Evolutionary conservation across 352 stramenopile genomes (phyloP).

Genomic region (Phytophthora nicotianae): DNA sequence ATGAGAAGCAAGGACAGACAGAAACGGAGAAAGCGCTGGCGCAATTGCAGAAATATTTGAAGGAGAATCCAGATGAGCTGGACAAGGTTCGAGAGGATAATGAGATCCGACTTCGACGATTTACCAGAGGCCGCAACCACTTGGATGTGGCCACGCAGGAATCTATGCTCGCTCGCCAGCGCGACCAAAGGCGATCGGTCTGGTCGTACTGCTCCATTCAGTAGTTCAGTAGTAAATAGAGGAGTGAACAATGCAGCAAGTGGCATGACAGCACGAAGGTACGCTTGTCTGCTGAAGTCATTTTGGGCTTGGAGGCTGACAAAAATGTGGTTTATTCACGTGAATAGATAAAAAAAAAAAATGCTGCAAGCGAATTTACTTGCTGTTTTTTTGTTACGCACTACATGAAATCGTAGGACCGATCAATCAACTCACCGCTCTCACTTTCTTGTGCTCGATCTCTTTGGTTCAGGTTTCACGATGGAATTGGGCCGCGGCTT

Average conservation of each 20-base stretch:
- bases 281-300: constrained; percentile 2
- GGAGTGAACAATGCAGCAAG: constrained; percentile 2
- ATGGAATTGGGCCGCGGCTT: constrained; percentile 28
- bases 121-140: constrained; percentile 78
- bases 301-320: constrained; percentile 3
- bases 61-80: constrained; percentile 71
- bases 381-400: constrained; percentile 26
- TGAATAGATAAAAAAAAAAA: constrained; percentile 16
- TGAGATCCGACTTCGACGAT: constrained; percentile 79
- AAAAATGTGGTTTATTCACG: constrained; percentile 17
- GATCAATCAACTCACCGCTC: constrained; percentile 10
- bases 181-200: constrained; percentile 36
- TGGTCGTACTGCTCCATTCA: constrained; percentile 60
- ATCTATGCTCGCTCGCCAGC: constrained; percentile 40
- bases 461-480: constrained; percentile 23
- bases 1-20: constrained; percentile 61
- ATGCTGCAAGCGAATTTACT: constrained; percentile 20
- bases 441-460: constrained; percentile 5
- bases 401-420: constrained; percentile 26
- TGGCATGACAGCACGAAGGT: constrained; percentile 14
- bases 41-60: constrained; percentile 67
- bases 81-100: constrained; percentile 84
- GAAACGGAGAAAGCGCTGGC: constrained; percentile 81
- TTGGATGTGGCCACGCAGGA: constrained; percentile 68
- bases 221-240: constrained; percentile 46